These are phyloP conservation scores for Melampsora larici-populina DNA, from an alignment of 1,284 basidiomycete genomes.

Conservation along the genomic window DNA sequence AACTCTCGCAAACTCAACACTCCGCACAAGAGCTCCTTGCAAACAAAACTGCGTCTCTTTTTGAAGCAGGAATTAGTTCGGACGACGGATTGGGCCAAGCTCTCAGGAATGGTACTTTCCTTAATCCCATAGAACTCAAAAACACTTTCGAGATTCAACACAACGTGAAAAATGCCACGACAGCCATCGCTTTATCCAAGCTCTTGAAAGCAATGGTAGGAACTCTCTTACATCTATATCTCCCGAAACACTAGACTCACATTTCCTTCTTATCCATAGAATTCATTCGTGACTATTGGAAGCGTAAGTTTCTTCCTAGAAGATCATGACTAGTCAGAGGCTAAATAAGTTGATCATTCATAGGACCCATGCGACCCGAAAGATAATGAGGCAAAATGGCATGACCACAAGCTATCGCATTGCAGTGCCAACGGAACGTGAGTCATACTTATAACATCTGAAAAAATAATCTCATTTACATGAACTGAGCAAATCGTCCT, in stretches of 20 bases:
- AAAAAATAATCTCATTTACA: neutral
- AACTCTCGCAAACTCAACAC: slow-evolving; percentile 19
- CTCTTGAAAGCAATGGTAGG: slow-evolving; percentile 28
- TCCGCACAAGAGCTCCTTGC: slow-evolving; percentile 1
- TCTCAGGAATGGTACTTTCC: slow-evolving; percentile 32
- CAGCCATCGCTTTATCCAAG: slow-evolving; percentile 10
- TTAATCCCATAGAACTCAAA: slow-evolving; percentile 27
- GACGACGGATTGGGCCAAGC: slow-evolving; percentile 9
- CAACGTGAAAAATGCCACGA: slow-evolving; percentile 31
- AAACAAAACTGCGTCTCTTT: slow-evolving; percentile 5
- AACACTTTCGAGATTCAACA: slow-evolving; percentile 24
- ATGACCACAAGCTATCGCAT: slow-evolving; percentile 19
- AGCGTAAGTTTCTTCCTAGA: slow-evolving; percentile 18
- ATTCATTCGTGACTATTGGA: slow-evolving; percentile 29
- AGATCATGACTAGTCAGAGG: neutral
- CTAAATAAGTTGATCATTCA: neutral
- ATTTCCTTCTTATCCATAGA: slow-evolving; percentile 5
- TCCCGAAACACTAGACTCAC: neutral
- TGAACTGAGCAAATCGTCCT: neutral
- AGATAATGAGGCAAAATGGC: slow-evolving; percentile 8
- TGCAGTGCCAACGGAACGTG: slow-evolving; percentile 32
- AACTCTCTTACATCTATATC: neutral
- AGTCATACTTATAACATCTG: neutral
- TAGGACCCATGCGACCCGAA: slow-evolving; percentile 1
- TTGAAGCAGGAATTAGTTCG: slow-evolving; percentile 16